Base-by-base conservation (phyloP, 192 early-diverging fungal species). In the Coemansia sp. region DNA sequence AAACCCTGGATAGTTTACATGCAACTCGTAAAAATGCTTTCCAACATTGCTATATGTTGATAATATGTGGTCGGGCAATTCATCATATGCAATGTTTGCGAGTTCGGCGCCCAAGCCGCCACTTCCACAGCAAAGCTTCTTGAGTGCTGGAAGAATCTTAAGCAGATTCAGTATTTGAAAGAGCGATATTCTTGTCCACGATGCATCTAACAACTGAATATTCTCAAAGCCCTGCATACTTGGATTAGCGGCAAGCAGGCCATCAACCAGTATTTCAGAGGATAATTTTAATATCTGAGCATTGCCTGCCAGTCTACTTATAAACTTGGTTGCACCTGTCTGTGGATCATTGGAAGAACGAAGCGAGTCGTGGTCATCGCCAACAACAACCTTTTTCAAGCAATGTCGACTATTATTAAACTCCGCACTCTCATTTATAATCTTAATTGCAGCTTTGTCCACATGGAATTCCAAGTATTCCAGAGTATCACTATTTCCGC, bases 401-500 rank as follows among this genome's bases (percentile, higher is more conserved):
- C 31, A 10, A 5, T 3, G 31, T 12, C 31, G 9, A 3, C 7
- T 18, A 12, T 16, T 0, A 2, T 15, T 34, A 58, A 58, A 58
- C 29, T 34, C 55, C 5, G 2, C 7, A 12, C 31, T 34, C 11
- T 12, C 33, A 15, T 16, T 58, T 29, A 58, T 3, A 27, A 58
- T 58, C 3, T 11, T 0, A 11, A 34, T 3, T 34, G 6, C 33
- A 5, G 10, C 27, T 3, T 1, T 34, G 31, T 58, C 55, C 1
- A 22, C 2, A 0, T 24, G 8, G 0, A 58, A 33, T 15, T 58
- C 10, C 55, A 67, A 34, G 38, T 55, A 22, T 20, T 67, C 65
- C 31, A 67, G 50, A 20, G 65, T 57, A 1, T n/a, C 47, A 12
- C 49, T 55, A 34, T 67, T 67, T 0, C 65, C 65, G 2, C 65